Evolutionary conservation across 2,329 filamentous ascomycete genomes (phyloP).

Genomic region (Arachnomyces sp.): DNA sequence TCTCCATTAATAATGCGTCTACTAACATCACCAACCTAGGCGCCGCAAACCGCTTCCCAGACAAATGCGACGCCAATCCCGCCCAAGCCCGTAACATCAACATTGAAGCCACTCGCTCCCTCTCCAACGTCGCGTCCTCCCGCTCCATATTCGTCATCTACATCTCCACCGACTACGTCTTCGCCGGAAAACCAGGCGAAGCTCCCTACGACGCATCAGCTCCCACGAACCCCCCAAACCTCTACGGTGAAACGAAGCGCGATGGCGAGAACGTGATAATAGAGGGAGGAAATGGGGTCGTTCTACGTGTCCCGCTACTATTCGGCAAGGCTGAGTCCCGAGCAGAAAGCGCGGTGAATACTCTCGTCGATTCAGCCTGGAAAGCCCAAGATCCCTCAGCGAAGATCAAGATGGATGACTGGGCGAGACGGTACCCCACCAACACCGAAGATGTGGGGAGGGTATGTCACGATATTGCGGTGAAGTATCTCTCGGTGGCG

Average conservation of each 20-base stretch:
- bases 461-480: conserved; percentile 66
- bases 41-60: conserved; percentile 80
- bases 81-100: conserved; percentile 67
- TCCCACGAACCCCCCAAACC: conserved; percentile 62
- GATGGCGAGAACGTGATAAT: conserved; percentile 66
- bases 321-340: conserved; percentile 69
- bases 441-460: conserved; percentile 81
- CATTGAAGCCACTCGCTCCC: conserved; percentile 58
- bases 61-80: conserved; percentile 75
- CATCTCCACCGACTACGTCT: conserved; percentile 67
- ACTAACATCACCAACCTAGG: conserved; percentile 40
- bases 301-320: conserved; percentile 74
- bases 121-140: conserved; percentile 59
- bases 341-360: conserved; percentile 75
- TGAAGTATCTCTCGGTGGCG: conserved; percentile 54
- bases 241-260: conserved; percentile 68
- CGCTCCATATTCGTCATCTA: conserved; percentile 51
- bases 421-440: conserved; percentile 75
- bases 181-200: conserved; percentile 69
- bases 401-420: conserved; percentile 74
- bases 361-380: conserved; percentile 68
- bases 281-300: conserved; percentile 54
- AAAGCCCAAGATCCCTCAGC: conserved; percentile 55
- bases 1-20: conserved; percentile 1
- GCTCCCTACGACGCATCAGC: conserved; percentile 69